phyloP scores from a whole-genome alignment of 768 basidiomycete genomes.

The Ephemerocybe angulata region DNA sequence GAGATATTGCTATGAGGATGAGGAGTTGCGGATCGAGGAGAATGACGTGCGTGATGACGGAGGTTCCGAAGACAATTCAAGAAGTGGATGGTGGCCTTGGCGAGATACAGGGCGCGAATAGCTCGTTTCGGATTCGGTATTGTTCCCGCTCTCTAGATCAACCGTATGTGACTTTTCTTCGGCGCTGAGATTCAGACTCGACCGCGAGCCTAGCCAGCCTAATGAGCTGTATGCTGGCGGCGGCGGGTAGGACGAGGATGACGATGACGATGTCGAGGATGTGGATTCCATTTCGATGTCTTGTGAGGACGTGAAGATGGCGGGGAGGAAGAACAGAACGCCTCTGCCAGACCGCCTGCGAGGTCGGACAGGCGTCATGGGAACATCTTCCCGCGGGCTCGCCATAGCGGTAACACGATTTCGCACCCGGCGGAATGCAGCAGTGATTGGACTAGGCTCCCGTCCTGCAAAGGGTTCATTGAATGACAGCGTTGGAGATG shows the following conservation, averaged over 20 bases:
- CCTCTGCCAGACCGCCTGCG: conserved; percentile 52
- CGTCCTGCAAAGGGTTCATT: conserved; percentile 41
- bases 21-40: background rate
- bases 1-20: background rate
- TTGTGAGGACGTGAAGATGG: conserved; percentile 60
- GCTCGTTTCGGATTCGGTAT: no score
- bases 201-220: background rate
- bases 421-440: conserved; percentile 53
- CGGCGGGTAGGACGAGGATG: conserved; percentile 19
- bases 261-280: conserved; percentile 21
- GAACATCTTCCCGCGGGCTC: conserved; percentile 34
- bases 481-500: conserved; percentile 54
- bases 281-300: conserved; percentile 43
- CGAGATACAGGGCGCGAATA: no score
- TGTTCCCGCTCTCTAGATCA: no score
- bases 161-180: conserved; percentile 53
- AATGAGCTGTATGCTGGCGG: conserved; percentile 3
- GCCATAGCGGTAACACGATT: conserved; percentile 52
- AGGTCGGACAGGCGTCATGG: conserved; percentile 47
- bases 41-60: conserved; percentile 3
- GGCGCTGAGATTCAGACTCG: conserved; percentile 8
- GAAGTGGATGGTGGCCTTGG: no score
- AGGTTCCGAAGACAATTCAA: no score
- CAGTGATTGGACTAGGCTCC: conserved; percentile 45
- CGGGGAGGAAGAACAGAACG: conserved; percentile 78